A percentile compares a stretch with the other conserved stretches of the same genome.
These are phyloP conservation scores for Metroxylon sagu DNA, from an alignment of 176 grass and related monocot species.

Conservation along the genomic window DNA sequence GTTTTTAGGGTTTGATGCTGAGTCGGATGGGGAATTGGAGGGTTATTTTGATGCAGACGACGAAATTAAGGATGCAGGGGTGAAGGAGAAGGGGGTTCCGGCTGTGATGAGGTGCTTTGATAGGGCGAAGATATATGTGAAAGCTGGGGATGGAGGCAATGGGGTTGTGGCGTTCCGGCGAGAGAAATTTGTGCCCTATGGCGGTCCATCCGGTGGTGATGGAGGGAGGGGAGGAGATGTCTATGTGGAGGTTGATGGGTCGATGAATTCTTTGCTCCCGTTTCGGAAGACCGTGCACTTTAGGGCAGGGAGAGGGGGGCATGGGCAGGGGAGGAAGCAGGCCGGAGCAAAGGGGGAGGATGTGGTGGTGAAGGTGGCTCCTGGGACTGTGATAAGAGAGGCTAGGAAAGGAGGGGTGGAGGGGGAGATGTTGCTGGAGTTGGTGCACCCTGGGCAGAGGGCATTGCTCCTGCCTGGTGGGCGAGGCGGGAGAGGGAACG, in stretches of 20 bases:
- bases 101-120: conserved; percentile 98
- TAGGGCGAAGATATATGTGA: conserved; percentile 78
- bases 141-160: conserved; percentile 85
- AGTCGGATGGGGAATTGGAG: conserved; percentile 5
- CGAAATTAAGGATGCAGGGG: conserved; percentile 21
- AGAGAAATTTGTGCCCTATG: conserved; percentile 87
- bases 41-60: conserved; percentile 12
- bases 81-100: conserved; percentile 89
- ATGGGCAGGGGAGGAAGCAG: conserved; percentile 78
- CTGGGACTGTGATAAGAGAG: conserved; percentile 64
- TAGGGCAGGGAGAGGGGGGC: conserved; percentile 61
- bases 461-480: conserved; percentile 75
- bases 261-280: conserved; percentile 89
- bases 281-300: conserved; percentile 89
- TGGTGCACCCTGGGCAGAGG: conserved; percentile 58
- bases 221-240: conserved; percentile 80
- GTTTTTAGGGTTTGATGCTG: conserved; percentile 10
- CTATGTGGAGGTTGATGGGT: conserved; percentile 76
- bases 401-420: conserved; percentile 30
- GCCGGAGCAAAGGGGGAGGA: conserved; percentile 77
- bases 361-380: conserved; percentile 79
- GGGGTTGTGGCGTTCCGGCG: conserved; percentile 83
- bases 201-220: conserved; percentile 84
- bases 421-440: conserved; percentile 53
- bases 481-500: conserved; percentile 79